Evolutionary conservation across 2,329 filamentous ascomycete genomes (phyloP), one percentile per base, ranked within the genome.

Genomic region (Neopestalotiopsis rosae): DNA sequence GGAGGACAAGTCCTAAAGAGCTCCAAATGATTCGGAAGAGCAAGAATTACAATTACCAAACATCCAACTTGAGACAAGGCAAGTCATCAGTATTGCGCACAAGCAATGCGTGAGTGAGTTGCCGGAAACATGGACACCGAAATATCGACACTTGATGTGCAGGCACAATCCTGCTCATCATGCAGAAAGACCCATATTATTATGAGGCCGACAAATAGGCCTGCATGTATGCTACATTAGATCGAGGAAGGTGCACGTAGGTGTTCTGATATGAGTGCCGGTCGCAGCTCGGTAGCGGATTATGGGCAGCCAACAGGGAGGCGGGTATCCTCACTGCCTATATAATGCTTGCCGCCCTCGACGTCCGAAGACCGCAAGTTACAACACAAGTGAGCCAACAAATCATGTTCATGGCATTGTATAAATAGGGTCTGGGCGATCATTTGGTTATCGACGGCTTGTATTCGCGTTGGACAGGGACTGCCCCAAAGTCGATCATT

Each of bases 1-100:
- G 4, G 49, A 42, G 24, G 63, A 57, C 20, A 45, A 66, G 56
- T 66, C 63, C 20, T 66, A 66, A 42, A 20, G n/a, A 14, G 45
- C 24, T 40, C 3, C 40, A 17, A 4, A 64, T 32, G 40, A 34
- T 13, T 20, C 28, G 42, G 49, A 32, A 12, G 13, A 58, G 28
- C 28, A 34, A 13, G 63, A 66, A 57, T 5, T 24, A n/a, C 9
- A 66, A 57, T 5, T 24, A n/a, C 4, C 10, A 30, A 20, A 10
- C n/a, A 12, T 64, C 9, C 61, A 45, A 3, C 12, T 45, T n/a
- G 28, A 64, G 40, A 20, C 10, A 64, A 20, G 28, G 14, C n/a
- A 61, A 17, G 30, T 59, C 24, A 14, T 17, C 30, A 34, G 9
- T 13, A 59, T 30, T 10, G 57, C 24, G 13, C n/a, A 52, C n/a